Conservation (phyloP, 1,284 basidiomycete genomes). For the Fomes fomentarius region DNA sequence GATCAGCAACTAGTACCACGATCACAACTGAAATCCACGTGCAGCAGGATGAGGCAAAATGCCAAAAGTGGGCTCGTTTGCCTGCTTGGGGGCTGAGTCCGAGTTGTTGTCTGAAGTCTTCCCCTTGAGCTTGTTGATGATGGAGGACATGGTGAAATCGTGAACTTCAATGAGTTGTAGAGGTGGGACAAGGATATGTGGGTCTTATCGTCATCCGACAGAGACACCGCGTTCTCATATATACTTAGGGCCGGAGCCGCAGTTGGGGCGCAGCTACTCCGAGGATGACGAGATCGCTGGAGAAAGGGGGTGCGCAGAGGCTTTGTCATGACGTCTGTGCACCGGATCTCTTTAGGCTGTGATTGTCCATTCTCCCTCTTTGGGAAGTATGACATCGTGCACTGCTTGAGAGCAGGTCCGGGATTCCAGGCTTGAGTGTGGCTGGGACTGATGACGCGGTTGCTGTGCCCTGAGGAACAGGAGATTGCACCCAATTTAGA, state of each 20-base stretch:
- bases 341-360: conserved; percentile 7
- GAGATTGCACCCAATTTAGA: no score
- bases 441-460: no score
- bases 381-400: neutral
- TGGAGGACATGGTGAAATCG: conserved; percentile 16
- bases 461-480: no score
- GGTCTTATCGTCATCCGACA: no score
- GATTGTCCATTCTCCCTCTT: neutral
- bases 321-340: conserved; percentile 23
- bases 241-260: neutral
- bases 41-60: conserved; percentile 59
- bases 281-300: conserved; percentile 19
- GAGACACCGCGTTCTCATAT: neutral
- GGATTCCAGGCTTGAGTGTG: no score
- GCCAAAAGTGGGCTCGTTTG: conserved; percentile 39
- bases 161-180: neutral
- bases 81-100: conserved; percentile 16
- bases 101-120: conserved; percentile 19
- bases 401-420: no score
- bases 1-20: neutral
- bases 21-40: conserved; percentile 19
- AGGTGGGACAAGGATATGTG: neutral
- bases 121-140: conserved; percentile 24
- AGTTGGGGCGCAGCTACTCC: conserved; percentile 6
- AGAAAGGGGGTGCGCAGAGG: conserved; percentile 15